Evolutionary conservation across 495 filamentous ascomycete species (phyloP).

Genomic region (Penicillium coffeae): DNA sequence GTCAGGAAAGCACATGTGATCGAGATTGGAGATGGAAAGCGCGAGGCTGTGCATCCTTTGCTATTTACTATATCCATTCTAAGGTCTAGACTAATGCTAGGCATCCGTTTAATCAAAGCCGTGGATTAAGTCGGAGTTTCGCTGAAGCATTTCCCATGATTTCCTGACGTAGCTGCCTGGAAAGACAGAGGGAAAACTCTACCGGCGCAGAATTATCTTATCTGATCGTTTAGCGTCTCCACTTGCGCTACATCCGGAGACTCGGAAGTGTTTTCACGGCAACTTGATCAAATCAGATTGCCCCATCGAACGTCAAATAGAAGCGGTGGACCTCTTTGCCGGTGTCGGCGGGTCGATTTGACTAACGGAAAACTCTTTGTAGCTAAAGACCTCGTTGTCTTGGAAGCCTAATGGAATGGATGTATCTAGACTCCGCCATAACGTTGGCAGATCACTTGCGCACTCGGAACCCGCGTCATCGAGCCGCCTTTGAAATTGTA

Average conservation of each 20-base stretch:
- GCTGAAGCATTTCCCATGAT: too few relatives aligned
- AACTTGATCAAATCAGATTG: slow-evolving; percentile 9
- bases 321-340: slow-evolving; percentile 9
- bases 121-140: too few relatives aligned
- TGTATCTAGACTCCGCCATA: too few relatives aligned
- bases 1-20: slow-evolving; percentile 22
- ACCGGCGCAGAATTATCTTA: slow-evolving; percentile 21
- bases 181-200: slow-evolving; percentile 2
- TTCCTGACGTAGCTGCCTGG: neutral
- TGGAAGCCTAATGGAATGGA: too few relatives aligned
- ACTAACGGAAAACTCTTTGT: too few relatives aligned
- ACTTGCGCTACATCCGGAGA: slow-evolving; percentile 9
- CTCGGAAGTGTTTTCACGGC: slow-evolving; percentile 8
- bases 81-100: too few relatives aligned
- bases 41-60: neutral
- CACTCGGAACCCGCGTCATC: too few relatives aligned
- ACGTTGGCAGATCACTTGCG: too few relatives aligned
- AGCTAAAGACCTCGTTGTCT: too few relatives aligned
- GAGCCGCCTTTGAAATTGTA: too few relatives aligned
- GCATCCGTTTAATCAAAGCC: too few relatives aligned
- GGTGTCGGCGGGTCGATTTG: slow-evolving; percentile 9
- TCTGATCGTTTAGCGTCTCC: slow-evolving; percentile 25
- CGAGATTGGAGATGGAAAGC: neutral
- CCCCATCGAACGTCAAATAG: neutral
- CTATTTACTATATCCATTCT: too few relatives aligned